Evolutionary conservation across 2,329 filamentous ascomycete species (phyloP).

Genomic region (Trichophyton verrucosum): DNA sequence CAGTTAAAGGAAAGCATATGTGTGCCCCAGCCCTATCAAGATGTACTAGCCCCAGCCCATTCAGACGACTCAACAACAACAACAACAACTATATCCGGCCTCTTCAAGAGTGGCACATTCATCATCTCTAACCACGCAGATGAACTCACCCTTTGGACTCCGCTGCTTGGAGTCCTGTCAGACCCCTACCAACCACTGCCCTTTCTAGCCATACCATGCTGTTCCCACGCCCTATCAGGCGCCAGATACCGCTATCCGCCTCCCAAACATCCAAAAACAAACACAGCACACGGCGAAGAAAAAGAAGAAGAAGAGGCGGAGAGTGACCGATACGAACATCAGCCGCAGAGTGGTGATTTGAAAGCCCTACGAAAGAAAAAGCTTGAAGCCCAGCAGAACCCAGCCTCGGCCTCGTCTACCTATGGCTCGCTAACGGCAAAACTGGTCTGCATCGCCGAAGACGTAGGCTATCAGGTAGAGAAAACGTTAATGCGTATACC

Average conservation of each 20-base stretch:
- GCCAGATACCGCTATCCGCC: conserved; percentile 49
- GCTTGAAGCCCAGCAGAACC: conserved; percentile 20
- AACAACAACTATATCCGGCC: conserved; percentile 33
- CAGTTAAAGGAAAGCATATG: conserved; percentile 49
- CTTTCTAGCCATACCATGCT: conserved; percentile 91
- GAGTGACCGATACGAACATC: conserved; percentile 4
- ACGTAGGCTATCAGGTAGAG: conserved; percentile 65
- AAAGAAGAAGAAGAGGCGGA: background rate
- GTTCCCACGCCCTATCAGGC: conserved; percentile 75
- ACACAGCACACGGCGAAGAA: conserved; percentile 5
- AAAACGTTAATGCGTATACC: conserved; percentile 82
- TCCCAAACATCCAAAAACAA: conserved; percentile 12
- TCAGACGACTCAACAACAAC: background rate
- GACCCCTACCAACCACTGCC: conserved; percentile 49
- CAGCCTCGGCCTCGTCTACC: conserved; percentile 46
- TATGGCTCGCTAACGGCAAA: conserved; percentile 78
- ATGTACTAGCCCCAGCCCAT: conserved; percentile 13
- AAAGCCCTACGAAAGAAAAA: conserved; percentile 28
- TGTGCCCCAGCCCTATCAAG: conserved; percentile 42
- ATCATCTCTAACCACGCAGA: conserved; percentile 96
- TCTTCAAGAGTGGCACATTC: conserved; percentile 65
- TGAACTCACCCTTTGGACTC: conserved; percentile 92
- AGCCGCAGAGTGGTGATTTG: conserved; percentile 30
- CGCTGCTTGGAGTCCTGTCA: conserved; percentile 60
- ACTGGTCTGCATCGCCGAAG: conserved; percentile 54